These are phyloP conservation scores for Fusarium burgessii DNA, from an alignment of 2,329 filamentous ascomycete species.

Conservation along the genomic window DNA sequence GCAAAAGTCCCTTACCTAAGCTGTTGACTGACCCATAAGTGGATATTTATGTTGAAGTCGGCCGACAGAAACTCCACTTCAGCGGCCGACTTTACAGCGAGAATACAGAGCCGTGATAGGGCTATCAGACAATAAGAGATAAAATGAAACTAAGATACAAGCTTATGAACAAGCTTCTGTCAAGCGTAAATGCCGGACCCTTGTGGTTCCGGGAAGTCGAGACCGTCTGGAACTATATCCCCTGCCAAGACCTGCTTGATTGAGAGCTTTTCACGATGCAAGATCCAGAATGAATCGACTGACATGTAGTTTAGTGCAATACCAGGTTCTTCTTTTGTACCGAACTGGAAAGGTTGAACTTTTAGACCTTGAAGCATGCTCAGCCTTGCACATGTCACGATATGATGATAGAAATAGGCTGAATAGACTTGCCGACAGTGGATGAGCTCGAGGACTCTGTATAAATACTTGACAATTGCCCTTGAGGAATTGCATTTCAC, in stretches of 20 bases:
- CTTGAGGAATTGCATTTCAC: rapidly evolving
- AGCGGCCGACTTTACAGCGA: background rate
- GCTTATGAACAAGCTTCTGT: background rate
- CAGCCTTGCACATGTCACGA: background rate
- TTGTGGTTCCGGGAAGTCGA: background rate
- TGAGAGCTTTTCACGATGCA: too few species aligned
- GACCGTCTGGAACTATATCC: background rate
- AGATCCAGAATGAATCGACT: background rate
- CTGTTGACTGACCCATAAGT: background rate
- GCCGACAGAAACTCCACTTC: background rate
- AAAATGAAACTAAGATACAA: background rate
- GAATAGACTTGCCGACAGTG: background rate
- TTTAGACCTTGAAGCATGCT: background rate
- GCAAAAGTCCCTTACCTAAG: background rate
- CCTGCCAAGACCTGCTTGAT: background rate
- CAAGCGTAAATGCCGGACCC: background rate
- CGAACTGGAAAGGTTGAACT: background rate
- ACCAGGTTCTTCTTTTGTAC: rapidly evolving
- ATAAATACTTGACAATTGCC: background rate
- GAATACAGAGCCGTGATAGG: background rate
- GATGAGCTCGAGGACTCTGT: background rate
- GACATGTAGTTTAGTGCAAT: background rate
- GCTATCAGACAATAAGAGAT: background rate
- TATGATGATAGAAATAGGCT: background rate
- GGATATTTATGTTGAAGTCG: background rate